These are phyloP conservation scores for Capsella bursapastoris DNA, from an alignment of 345 rosid genomes.

Conservation along the genomic window DNA sequence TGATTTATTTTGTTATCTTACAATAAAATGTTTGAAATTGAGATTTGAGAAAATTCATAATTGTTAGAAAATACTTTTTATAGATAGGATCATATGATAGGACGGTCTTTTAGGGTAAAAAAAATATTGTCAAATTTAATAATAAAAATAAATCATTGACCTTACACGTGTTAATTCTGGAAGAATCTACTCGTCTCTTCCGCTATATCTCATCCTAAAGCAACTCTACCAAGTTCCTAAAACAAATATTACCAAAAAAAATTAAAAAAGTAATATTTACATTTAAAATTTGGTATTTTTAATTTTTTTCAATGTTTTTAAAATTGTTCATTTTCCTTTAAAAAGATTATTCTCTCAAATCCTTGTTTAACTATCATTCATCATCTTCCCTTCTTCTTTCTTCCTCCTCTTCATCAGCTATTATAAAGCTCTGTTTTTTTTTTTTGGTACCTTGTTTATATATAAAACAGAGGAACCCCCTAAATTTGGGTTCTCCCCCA, in stretches of 20 bases:
- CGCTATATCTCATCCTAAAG: not conserved
- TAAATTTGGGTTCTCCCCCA: conserved; percentile 32
- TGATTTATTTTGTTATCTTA: too few species aligned
- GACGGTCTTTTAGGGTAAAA: too few species aligned
- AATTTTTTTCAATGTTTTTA: too few species aligned
- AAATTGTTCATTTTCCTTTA: not conserved
- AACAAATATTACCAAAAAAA: conserved; percentile 4
- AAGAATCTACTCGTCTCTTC: conserved; percentile 21
- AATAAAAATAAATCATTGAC: not conserved
- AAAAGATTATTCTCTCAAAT: conserved; percentile 8
- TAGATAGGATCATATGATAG: too few species aligned
- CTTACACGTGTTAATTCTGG: conserved; percentile 32
- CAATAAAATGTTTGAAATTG: too few species aligned
- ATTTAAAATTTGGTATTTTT: not conserved
- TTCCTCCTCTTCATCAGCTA: conserved; percentile 4
- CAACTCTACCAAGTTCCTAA: conserved; percentile 4
- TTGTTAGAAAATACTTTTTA: too few species aligned
- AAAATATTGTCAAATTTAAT: too few species aligned
- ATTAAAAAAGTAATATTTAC: not conserved
- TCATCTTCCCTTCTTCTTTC: not conserved
- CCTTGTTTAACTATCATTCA: not conserved
- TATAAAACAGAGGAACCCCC: conserved; percentile 25
- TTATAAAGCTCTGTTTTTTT: conserved; percentile 36
- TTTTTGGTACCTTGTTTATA: not conserved
- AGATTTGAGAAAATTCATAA: too few species aligned